Conservation (phyloP, 1,284 basidiomycete species). For the Takashimella tepidaria region DNA sequence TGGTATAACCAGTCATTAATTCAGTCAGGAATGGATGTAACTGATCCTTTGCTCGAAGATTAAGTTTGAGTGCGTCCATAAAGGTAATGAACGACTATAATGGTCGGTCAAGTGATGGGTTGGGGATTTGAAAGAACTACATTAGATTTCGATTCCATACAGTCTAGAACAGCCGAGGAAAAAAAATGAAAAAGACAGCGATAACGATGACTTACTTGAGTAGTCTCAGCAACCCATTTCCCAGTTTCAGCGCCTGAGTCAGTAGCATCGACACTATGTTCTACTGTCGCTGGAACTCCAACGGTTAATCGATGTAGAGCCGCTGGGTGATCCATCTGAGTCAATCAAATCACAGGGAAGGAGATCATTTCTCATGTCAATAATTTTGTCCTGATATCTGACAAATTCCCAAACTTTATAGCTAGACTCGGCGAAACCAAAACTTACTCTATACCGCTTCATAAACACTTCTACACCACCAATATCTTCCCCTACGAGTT, state of each 20-base stretch:
- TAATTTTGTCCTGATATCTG: neutral
- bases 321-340: conserved; percentile 91
- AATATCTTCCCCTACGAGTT: conserved; percentile 81
- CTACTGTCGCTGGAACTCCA: conserved; percentile 93
- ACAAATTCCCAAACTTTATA: neutral
- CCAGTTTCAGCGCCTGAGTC: conserved; percentile 70
- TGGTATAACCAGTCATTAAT: conserved; percentile 83
- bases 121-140: too few species aligned
- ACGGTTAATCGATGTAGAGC: conserved; percentile 84
- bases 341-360: too few species aligned
- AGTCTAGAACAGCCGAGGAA: conserved; percentile 1
- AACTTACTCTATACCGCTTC: conserved; percentile 73
- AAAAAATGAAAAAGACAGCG: conserved; percentile 1
- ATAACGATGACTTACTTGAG: conserved; percentile 64
- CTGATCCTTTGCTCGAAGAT: conserved; percentile 91
- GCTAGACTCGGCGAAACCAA: neutral
- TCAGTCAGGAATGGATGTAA: conserved; percentile 92
- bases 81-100: conserved; percentile 93
- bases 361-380: too few species aligned
- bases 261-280: conserved; percentile 73
- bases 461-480: conserved; percentile 84
- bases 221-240: conserved; percentile 98
- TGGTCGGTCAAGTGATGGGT: too few species aligned
- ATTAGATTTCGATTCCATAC: too few species aligned
- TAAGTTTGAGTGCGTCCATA: conserved; percentile 93